Evolutionary conservation across 345 rosid species (phyloP).

Genomic region (Salix caprea): DNA sequence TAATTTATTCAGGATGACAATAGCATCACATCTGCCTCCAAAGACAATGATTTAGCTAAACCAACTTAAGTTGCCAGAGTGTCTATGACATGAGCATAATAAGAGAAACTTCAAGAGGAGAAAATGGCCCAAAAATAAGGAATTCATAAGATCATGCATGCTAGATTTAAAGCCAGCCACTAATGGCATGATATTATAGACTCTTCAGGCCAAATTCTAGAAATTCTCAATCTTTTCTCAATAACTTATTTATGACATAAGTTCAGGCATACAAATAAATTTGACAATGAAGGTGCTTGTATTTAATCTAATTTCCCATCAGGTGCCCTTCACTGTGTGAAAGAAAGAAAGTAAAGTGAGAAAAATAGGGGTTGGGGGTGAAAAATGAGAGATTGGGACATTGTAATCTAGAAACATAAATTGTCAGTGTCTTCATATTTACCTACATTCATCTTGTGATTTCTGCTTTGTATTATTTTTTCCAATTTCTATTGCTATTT

Average conservation of each 20-base stretch:
- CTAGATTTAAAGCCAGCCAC: not conserved
- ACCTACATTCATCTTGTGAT: not conserved
- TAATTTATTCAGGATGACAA: not conserved
- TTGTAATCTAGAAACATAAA: not conserved
- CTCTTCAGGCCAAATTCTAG: not conserved
- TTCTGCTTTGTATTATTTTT: not conserved
- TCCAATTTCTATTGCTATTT: not conserved
- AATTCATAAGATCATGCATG: not conserved
- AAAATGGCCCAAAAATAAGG: not conserved
- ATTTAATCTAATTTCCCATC: not conserved
- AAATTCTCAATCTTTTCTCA: not conserved
- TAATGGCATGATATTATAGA: not conserved
- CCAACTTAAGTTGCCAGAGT: not conserved
- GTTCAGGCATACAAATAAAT: not conserved
- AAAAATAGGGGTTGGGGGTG: too few relatives aligned
- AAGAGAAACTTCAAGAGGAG: not conserved
- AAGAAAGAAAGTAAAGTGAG: not conserved
- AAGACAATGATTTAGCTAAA: not conserved
- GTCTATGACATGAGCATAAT: not conserved
- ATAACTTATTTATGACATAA: not conserved
- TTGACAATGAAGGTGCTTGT: not conserved
- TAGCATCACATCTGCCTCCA: constrained; percentile 4
- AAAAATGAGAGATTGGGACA: not conserved
- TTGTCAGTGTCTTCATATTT: not conserved
- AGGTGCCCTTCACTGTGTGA: not conserved